These are phyloP conservation scores for Cucurbita maxima DNA, from an alignment of 306 rosid species.

Conservation along the genomic window DNA sequence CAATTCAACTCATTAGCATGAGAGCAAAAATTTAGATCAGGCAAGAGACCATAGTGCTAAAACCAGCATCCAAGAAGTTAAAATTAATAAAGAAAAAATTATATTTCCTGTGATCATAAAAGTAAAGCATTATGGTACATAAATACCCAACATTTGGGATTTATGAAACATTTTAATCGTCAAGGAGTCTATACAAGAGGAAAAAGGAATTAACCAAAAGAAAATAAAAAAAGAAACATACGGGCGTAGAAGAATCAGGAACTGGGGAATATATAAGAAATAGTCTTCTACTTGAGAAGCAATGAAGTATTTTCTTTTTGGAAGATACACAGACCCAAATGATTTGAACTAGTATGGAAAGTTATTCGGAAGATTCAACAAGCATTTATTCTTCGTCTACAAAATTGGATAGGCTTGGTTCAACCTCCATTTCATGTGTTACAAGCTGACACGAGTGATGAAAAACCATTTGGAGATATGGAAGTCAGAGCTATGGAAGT, in stretches of 20 bases:
- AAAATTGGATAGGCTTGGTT: too few relatives aligned
- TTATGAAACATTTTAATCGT: background rate
- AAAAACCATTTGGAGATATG: too few relatives aligned
- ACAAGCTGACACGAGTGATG: too few relatives aligned
- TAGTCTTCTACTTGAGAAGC: background rate
- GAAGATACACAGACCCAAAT: background rate
- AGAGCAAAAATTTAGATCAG: background rate
- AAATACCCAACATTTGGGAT: background rate
- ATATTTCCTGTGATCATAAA: background rate
- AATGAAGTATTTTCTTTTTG: background rate
- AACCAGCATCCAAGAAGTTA: background rate
- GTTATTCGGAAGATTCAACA: background rate
- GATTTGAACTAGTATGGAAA: background rate
- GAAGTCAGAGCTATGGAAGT: too few relatives aligned
- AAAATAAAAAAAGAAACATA: background rate
- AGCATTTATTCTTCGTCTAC: too few relatives aligned
- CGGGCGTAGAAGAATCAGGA: background rate
- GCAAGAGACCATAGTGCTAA: background rate
- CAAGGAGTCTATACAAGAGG: background rate
- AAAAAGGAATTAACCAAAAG: background rate
- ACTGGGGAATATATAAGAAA: background rate
- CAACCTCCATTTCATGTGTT: too few relatives aligned
- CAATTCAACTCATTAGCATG: slow-evolving; percentile 13
- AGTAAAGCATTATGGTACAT: background rate
- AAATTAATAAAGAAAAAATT: background rate